Percentiles rank a stretch among this genome's conserved stretches.
Evolutionary conservation across 495 filamentous ascomycete species (phyloP).

Genomic region (Chaetomium cochliodes): DNA sequence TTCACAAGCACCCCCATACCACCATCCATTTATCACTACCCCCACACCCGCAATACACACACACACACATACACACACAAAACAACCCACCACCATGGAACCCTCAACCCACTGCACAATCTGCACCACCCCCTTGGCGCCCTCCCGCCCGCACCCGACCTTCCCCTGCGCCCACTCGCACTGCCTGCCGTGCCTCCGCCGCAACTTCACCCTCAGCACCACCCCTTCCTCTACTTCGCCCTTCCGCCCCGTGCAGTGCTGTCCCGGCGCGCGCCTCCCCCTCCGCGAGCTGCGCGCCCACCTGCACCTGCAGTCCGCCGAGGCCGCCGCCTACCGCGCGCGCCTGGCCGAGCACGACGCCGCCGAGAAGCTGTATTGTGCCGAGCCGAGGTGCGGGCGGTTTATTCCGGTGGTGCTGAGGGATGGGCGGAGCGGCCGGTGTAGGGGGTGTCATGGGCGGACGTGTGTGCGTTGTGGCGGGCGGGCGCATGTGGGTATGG

Average conservation of each 20-base stretch:
- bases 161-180: slow-evolving; percentile 22
- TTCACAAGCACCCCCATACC: too few species aligned
- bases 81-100: neutral
- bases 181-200: slow-evolving; percentile 17
- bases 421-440: slow-evolving; percentile 13
- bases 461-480: slow-evolving; percentile 20
- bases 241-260: slow-evolving; percentile 29
- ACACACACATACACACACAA: neutral
- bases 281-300: neutral
- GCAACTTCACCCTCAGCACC: slow-evolving; percentile 7
- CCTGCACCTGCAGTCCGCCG: neutral
- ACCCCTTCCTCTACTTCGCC: neutral
- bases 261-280: slow-evolving; percentile 12
- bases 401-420: slow-evolving; percentile 26
- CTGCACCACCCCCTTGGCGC: slow-evolving; percentile 16
- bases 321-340: slow-evolving; percentile 20
- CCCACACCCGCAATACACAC: too few species aligned
- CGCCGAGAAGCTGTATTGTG: slow-evolving; percentile 26
- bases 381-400: slow-evolving; percentile 18
- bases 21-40: too few species aligned
- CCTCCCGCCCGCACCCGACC: neutral
- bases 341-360: slow-evolving; percentile 21
- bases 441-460: slow-evolving; percentile 18
- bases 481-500: slow-evolving; percentile 8
- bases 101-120: slow-evolving; percentile 7